phyloP scores from a whole-genome alignment of 345 rosid genomes.

The Eucalyptus curtisii region DNA sequence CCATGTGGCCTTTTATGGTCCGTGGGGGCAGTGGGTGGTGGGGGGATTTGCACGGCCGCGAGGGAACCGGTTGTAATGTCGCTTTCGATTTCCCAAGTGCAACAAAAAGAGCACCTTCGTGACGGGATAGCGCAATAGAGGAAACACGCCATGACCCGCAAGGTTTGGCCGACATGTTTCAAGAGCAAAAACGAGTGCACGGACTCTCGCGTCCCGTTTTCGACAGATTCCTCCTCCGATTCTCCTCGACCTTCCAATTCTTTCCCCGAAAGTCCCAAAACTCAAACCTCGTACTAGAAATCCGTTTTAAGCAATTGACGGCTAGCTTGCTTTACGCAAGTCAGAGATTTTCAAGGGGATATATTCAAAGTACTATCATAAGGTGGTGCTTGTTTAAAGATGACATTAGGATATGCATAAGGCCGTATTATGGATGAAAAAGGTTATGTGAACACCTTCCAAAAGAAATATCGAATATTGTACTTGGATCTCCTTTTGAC shows the following conservation, averaged over 20 bases:
- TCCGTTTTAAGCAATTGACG: not conserved
- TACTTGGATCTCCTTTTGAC: not conserved
- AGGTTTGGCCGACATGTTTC: no score
- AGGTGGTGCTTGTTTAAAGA: no score
- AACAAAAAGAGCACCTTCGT: not conserved
- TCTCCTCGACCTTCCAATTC: not conserved
- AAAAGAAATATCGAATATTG: no score
- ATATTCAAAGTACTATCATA: no score
- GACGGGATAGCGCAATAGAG: not conserved
- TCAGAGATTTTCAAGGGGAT: no score
- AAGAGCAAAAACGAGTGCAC: no score
- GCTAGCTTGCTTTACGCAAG: not conserved
- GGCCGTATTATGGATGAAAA: no score
- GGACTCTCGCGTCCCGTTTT: not conserved
- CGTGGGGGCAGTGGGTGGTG: not conserved
- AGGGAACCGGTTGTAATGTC: not conserved
- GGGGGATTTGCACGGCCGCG: not conserved
- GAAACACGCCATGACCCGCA: no score
- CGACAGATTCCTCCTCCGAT: not conserved
- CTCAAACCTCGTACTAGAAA: not conserved
- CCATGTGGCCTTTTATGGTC: not conserved
- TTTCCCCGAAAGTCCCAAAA: no score
- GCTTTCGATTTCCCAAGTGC: not conserved
- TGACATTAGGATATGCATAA: no score
- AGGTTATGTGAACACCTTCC: no score